Evolutionary conservation across 129 eudicot genomes (phyloP), one percentile per base, ranked within the genome.

Genomic region (Chrysanthemum lavandulifolium): DNA sequence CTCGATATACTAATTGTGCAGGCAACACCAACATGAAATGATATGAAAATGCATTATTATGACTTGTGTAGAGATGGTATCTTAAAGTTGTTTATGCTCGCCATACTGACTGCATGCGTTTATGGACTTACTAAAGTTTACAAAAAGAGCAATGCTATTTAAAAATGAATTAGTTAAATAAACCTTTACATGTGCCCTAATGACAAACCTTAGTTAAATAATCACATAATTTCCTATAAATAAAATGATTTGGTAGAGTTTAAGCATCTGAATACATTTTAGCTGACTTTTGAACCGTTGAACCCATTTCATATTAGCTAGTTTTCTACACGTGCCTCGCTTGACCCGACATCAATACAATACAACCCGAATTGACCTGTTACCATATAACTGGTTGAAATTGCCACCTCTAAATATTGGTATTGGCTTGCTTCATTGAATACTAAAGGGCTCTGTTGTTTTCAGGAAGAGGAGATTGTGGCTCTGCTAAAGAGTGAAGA

Each of bases 391-490:
- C 10, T 55, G 23, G 60, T 55, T 55, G 60, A 55, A n/a, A 1
- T 15, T 55, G 7, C 25, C 12, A 19, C 19, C 60, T 55, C 60
- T 54, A 54, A 54, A 7, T 54, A n/a, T 15, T 55, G 23, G 3
- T 55, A 14, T 55, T 15, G 47, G 10, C 47, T 40, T 40, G 47
- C 47, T 40, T 40, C 47, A 40, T 10, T 19, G 60, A 19, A 25
- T 15, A 55, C 25, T 47, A 86, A 84, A 69, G 95, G 97, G 2
- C 92, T 40, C 92, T 43, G 97, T 16, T 55, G 97, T 15, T 88
- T 66, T 7, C 76, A 87, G 92, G 95, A 94, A 77, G 99, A 95
- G 74, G 99, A 95, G 14, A 69, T 95, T 63, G 78, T 95, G 62
- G 89, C 91, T 3, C 87, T 95, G 27, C 80, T 95, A 19, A 80